Base-by-base conservation (phyloP, 2,329 filamentous ascomycete genomes). In the Alternaria atra region DNA sequence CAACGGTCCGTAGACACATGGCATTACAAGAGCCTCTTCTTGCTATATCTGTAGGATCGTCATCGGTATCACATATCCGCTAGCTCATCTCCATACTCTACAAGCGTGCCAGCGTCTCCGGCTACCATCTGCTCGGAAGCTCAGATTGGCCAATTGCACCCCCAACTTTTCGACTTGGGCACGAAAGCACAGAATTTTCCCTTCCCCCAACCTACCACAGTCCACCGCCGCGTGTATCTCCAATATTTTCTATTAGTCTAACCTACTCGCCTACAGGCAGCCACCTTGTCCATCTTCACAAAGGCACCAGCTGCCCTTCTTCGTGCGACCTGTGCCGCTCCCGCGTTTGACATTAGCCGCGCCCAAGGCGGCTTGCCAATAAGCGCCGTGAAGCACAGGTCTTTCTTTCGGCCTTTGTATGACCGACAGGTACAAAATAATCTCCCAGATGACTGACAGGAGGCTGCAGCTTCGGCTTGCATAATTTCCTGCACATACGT, bases 341-440 rank as follows among this genome's bases (percentile, higher is more conserved):
- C 58, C 62, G 64, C 60, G 65, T 63, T 56, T 61, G 55, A 51
- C 43, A 61, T 69, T 69, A 66, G 60, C 60, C 65, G 63, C 63
- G 63, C 59, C 42, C 57, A 29, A 47, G 23, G 35, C 46, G 58
- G 58, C 63, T 50, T 63, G 44, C 34, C 32, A 62, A 50, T 44
- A 63, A 40, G 40, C 47, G 63, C 57, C 55, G 32, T 48, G 46
- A 47, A 40, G 52, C 55, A 62, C 55, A 46, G 40, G 32, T 35
- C 46, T 25, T 35, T 50, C 43, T 35, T 50, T 25, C 52, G 47
- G 42, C 50, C 47, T 32, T 32, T 63, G 39, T 50, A 44, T 47
- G 52, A 50, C 63, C 55, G 46, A 32, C 65, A 62, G 51, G 30
- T 15, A 20, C 12, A 42, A 12, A 25, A 25, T 46, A 52, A 40